phyloP scores from a whole-genome alignment of 2,329 filamentous ascomycete species.

The Xylariaceae sp. region DNA sequence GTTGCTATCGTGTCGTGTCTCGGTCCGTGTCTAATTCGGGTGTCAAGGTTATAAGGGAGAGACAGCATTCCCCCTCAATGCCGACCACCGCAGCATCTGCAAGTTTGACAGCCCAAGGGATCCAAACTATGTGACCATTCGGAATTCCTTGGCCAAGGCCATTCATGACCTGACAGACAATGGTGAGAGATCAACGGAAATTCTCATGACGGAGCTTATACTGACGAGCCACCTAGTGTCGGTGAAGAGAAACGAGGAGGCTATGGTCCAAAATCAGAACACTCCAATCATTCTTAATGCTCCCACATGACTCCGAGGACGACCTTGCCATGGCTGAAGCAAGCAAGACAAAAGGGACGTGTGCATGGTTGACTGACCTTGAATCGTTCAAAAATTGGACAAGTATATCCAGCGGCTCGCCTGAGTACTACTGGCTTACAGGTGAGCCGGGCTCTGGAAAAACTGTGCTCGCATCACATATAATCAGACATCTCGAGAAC shows the following conservation, averaged over 20 bases:
- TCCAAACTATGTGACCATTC: slow-evolving; percentile 7
- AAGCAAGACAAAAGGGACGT: slow-evolving; percentile 1
- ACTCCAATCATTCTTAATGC: background rate
- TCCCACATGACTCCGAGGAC: background rate
- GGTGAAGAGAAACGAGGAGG: background rate
- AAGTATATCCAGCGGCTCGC: background rate
- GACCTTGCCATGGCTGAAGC: background rate
- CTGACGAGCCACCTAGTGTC: background rate
- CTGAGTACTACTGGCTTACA: background rate
- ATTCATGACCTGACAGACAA: background rate
- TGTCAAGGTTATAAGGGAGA: slow-evolving; percentile 8
- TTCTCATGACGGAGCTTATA: background rate
- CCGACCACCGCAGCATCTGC: slow-evolving; percentile 11
- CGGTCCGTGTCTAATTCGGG: too few species aligned
- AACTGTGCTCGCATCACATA: background rate
- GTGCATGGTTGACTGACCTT: background rate
- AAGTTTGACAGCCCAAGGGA: slow-evolving; percentile 7
- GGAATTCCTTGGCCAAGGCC: slow-evolving; percentile 4
- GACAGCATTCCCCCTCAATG: slow-evolving; percentile 9
- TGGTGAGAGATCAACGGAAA: background rate
- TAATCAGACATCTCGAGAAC: background rate
- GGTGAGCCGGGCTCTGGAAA: slow-evolving; percentile 1
- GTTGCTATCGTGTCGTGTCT: too few species aligned
- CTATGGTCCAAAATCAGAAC: background rate
- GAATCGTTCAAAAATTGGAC: slow-evolving; percentile 1